Evolutionary conservation across 1,139 yeast species (phyloP).

Genomic region (Torulaspora pretoriensis): DNA sequence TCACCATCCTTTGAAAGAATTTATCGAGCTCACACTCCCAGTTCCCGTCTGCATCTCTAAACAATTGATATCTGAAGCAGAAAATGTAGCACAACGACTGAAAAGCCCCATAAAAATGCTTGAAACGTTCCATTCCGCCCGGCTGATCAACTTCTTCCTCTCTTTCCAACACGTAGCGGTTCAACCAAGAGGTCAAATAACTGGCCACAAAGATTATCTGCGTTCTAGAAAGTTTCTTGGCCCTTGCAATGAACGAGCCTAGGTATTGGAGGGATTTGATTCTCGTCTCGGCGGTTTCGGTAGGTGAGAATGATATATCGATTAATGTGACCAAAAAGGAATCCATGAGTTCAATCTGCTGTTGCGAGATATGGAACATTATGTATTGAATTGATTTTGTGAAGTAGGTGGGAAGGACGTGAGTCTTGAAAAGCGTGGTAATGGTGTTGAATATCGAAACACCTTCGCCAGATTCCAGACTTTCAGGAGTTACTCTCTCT

Average conservation of each 20-base stretch:
- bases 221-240: slow-evolving; percentile 61
- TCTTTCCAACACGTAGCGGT: slow-evolving; percentile 73
- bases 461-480: slow-evolving; percentile 58
- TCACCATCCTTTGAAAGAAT: slow-evolving; percentile 79
- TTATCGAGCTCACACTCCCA: slow-evolving; percentile 87
- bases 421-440: slow-evolving; percentile 72
- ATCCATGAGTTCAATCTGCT: slow-evolving; percentile 77
- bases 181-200: slow-evolving; percentile 77
- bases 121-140: slow-evolving; percentile 78
- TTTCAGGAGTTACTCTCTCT: slow-evolving; percentile 48
- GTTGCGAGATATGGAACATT: slow-evolving; percentile 76
- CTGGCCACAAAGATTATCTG: slow-evolving; percentile 77
- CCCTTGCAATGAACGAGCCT: slow-evolving; percentile 88
- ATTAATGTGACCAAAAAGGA: slow-evolving; percentile 77
- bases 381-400: slow-evolving; percentile 86
- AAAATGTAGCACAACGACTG: slow-evolving; percentile 89
- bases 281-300: slow-evolving; percentile 67
- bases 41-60: slow-evolving; percentile 43
- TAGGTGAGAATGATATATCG: slow-evolving; percentile 70
- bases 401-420: slow-evolving; percentile 85
- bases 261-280: slow-evolving; percentile 89
- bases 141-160: slow-evolving; percentile 69
- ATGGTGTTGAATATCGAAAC: slow-evolving; percentile 73
- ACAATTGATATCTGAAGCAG: slow-evolving; percentile 72
- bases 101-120: slow-evolving; percentile 85